Evolutionary conservation across 2,329 filamentous ascomycete genomes (phyloP).

Genomic region (Calonectria hongkongensis): DNA sequence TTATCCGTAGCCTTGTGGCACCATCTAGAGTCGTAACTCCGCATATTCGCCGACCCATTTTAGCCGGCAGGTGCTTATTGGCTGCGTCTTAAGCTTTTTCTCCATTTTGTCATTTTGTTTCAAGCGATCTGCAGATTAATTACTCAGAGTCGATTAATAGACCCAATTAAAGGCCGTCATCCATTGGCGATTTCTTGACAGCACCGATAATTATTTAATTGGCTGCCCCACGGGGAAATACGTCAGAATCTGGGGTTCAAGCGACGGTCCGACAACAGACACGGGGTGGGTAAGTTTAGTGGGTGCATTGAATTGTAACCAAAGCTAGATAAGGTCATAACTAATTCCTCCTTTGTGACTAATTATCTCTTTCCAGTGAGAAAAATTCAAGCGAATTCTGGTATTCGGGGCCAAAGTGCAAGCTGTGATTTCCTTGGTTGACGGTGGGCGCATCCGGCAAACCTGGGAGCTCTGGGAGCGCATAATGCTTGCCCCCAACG

Average conservation of each 20-base stretch:
- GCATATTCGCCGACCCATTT: conserved; percentile 5
- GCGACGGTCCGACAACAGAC: not conserved
- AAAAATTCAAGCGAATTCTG: not conserved
- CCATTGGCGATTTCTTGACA: not conserved
- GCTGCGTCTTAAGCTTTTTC: not conserved
- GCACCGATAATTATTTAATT: conserved; percentile 8
- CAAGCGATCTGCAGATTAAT: conserved; percentile 2
- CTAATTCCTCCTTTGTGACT: not conserved
- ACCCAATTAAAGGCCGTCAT: not conserved
- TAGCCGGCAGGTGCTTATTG: not conserved
- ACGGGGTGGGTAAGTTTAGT: not conserved
- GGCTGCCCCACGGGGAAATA: not conserved
- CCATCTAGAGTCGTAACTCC: not conserved
- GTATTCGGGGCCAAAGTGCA: not conserved
- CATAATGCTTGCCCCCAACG: not conserved
- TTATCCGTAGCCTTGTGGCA: not conserved
- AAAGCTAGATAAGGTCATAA: too few species aligned
- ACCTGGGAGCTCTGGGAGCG: not conserved
- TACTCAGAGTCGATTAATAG: too few species aligned
- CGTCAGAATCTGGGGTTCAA: conserved; percentile 9
- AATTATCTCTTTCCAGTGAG: not conserved
- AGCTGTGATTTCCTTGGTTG: not conserved
- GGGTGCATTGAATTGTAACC: not conserved
- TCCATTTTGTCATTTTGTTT: conserved; percentile 5
- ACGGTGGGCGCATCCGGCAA: not conserved